These are phyloP conservation scores for Chlorella vulgaris DNA, from an alignment of 139 green algal species.

Conservation along the genomic window DNA sequence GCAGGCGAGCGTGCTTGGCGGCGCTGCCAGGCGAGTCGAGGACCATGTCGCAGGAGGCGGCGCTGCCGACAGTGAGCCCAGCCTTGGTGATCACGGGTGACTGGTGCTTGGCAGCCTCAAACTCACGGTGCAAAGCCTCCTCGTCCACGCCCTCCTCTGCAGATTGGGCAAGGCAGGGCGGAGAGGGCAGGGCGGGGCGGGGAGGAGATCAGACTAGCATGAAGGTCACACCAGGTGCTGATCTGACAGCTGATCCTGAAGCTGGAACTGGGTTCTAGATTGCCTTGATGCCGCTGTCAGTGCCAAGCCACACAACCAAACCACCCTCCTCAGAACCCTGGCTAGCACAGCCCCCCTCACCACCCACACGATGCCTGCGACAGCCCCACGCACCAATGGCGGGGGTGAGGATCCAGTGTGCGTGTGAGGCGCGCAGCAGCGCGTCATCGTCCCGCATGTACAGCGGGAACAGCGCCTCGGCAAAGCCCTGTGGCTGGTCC, in stretches of 20 bases:
- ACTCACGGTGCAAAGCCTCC: slow-evolving; percentile 22
- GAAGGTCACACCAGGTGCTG: no score
- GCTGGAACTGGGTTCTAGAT: no score
- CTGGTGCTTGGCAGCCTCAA: slow-evolving; percentile 9
- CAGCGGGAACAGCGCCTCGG: slow-evolving; percentile 52
- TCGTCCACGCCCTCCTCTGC: slow-evolving; percentile 15
- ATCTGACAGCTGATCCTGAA: no score
- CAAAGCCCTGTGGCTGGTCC: slow-evolving; percentile 75
- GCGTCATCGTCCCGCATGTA: slow-evolving; percentile 76
- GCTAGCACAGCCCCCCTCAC: no score
- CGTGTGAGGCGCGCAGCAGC: slow-evolving; percentile 64
- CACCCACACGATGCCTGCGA: no score
- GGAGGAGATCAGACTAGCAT: no score
- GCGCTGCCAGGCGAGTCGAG: slow-evolving; percentile 16
- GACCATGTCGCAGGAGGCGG: slow-evolving; percentile 8
- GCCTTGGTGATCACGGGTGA: neutral
- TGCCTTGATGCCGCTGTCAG: no score
- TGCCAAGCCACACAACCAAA: no score
- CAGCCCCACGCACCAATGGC: slow-evolving; percentile 32
- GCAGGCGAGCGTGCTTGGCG: slow-evolving; percentile 3
- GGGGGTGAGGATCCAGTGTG: slow-evolving; percentile 79
- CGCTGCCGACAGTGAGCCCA: slow-evolving; percentile 32
- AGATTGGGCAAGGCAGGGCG: slow-evolving; percentile 2
- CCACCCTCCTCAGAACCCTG: no score
- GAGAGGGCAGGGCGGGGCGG: neutral